These are phyloP conservation scores for Nakaseomyces bracarensis DNA, from an alignment of 1,139 yeast genomes.

Conservation along the genomic window DNA sequence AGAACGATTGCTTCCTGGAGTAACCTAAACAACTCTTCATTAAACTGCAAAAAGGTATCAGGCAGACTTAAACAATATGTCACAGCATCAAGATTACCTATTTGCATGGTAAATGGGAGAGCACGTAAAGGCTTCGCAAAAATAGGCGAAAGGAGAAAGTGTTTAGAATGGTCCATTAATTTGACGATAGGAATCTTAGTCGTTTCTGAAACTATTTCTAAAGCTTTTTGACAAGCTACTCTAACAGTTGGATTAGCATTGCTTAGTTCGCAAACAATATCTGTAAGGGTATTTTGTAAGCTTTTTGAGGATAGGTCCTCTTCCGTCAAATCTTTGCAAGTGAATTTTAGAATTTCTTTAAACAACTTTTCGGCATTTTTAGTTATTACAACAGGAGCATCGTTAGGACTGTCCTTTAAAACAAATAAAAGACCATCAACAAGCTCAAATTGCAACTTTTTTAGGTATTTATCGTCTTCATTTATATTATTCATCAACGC, in stretches of 20 bases:
- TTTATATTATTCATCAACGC: conserved; percentile 61
- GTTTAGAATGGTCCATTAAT: conserved; percentile 75
- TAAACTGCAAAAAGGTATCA: conserved; percentile 72
- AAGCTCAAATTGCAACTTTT: conserved; percentile 71
- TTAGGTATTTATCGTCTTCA: conserved; percentile 66
- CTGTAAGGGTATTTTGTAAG: conserved; percentile 77
- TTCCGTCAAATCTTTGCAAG: conserved; percentile 35
- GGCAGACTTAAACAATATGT: conserved; percentile 80
- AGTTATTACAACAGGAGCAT: conserved; percentile 75
- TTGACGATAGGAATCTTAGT: conserved; percentile 63
- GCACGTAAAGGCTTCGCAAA: conserved; percentile 96
- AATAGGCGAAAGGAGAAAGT: conserved; percentile 77
- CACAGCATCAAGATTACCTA: conserved; percentile 94
- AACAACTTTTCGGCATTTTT: conserved; percentile 63
- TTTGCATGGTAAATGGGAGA: conserved; percentile 96
- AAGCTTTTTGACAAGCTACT: conserved; percentile 68
- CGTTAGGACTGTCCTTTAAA: conserved; percentile 80
- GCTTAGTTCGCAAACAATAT: conserved; percentile 84
- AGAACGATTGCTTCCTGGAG: conserved; percentile 85
- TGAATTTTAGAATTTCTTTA: conserved; percentile 42
- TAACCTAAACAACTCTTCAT: conserved; percentile 78
- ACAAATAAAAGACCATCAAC: conserved; percentile 84
- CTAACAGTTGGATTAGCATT: conserved; percentile 80
- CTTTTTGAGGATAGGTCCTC: conserved; percentile 55
- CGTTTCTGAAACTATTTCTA: conserved; percentile 58